These are phyloP conservation scores for Naegleria fowleri DNA, from an alignment of 208 protist genomes.

Conservation along the genomic window DNA sequence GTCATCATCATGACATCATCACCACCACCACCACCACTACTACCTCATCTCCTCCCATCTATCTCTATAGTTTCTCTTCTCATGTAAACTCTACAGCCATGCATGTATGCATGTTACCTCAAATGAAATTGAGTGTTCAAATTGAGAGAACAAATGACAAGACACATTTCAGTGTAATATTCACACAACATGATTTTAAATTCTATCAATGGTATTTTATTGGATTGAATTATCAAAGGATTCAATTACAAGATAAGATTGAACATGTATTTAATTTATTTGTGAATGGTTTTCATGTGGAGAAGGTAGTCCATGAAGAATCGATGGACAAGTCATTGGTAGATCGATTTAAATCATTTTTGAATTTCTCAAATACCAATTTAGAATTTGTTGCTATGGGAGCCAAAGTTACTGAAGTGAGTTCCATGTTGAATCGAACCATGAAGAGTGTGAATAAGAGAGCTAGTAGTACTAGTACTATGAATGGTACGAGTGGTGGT, in stretches of 20 bases:
- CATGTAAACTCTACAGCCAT: not conserved
- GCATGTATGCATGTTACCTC: not conserved
- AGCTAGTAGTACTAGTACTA: not conserved
- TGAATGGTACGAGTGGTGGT: not conserved
- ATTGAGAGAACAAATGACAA: not conserved
- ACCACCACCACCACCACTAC: no score
- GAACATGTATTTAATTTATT: not conserved
- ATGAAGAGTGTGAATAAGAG: not conserved
- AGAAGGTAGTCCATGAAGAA: not conserved
- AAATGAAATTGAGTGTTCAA: not conserved
- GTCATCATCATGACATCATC: no score
- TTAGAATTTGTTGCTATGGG: not conserved
- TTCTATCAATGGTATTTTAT: conserved; percentile 15
- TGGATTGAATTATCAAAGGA: not conserved
- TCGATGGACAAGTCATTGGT: not conserved
- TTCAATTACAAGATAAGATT: not conserved
- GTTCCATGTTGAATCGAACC: not conserved
- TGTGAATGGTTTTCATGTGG: not conserved
- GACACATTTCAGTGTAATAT: not conserved
- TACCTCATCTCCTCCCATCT: not conserved
- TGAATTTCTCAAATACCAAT: not conserved
- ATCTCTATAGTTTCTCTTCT: not conserved
- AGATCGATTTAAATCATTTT: not conserved
- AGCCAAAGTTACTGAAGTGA: not conserved
- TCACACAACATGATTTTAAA: not conserved